phyloP scores from a whole-genome alignment of 768 basidiomycete species.

The Suillus spraguei region DNA sequence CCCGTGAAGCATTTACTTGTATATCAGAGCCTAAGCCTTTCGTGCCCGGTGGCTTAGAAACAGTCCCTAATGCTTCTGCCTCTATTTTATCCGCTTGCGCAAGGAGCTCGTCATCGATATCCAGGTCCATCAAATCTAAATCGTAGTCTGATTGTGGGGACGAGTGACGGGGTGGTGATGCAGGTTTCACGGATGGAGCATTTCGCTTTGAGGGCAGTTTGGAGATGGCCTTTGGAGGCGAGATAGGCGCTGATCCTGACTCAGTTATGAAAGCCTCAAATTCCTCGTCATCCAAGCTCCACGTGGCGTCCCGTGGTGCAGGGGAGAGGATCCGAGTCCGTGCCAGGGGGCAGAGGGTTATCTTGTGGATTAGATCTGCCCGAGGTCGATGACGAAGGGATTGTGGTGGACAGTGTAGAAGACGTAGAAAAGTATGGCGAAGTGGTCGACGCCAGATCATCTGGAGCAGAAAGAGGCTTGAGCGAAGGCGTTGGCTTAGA shows the following conservation, averaged over 20 bases:
- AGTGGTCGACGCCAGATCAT: slow-evolving; percentile 1
- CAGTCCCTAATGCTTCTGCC: slow-evolving; percentile 19
- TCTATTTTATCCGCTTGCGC: slow-evolving; percentile 37
- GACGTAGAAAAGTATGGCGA: slow-evolving; percentile 27
- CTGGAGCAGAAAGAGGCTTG: slow-evolving; percentile 8
- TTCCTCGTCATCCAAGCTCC: slow-evolving; percentile 33
- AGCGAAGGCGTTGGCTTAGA: slow-evolving; percentile 14
- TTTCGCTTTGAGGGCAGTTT: slow-evolving; percentile 12
- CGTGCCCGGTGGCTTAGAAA: background rate
- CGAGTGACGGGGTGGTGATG: slow-evolving; percentile 16
- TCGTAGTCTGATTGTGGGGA: slow-evolving; percentile 32
- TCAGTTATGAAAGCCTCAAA: slow-evolving; percentile 13
- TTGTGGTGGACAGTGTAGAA: slow-evolving; percentile 4
- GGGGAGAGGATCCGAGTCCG: slow-evolving; percentile 23
- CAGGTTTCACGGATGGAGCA: slow-evolving; percentile 5
- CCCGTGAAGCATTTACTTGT: background rate
- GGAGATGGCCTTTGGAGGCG: slow-evolving; percentile 8
- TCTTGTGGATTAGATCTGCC: background rate
- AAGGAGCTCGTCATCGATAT: slow-evolving; percentile 42
- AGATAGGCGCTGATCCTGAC: slow-evolving; percentile 16
- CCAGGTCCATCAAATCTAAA: slow-evolving; percentile 37
- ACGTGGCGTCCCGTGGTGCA: slow-evolving; percentile 24
- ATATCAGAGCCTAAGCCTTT: background rate
- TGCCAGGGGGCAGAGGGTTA: slow-evolving; percentile 36
- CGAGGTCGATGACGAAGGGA: slow-evolving; percentile 29